Evolutionary conservation across 2,329 filamentous ascomycete species (phyloP).

Genomic region (Pseudogymnoascus sp.): DNA sequence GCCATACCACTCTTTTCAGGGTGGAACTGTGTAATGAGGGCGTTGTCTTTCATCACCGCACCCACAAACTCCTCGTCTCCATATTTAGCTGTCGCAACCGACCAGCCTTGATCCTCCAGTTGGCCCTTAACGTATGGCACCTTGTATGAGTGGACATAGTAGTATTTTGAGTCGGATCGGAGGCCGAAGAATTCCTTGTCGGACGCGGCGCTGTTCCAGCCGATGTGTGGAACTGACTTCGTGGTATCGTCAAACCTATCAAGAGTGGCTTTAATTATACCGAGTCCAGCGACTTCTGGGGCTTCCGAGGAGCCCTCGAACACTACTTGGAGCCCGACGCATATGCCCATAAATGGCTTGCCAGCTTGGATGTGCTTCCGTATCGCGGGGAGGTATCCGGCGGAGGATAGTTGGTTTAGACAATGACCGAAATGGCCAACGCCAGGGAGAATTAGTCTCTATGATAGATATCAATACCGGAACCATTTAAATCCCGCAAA

Average conservation of each 20-base stretch:
- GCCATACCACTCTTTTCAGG: constrained; percentile 94
- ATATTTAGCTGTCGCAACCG: constrained; percentile 83
- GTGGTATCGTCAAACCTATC: constrained; percentile 64
- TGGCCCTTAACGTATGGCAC: constrained; percentile 64
- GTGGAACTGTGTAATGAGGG: constrained; percentile 93
- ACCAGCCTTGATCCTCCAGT: constrained; percentile 77
- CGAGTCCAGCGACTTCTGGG: constrained; percentile 61
- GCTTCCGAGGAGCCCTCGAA: constrained; percentile 82
- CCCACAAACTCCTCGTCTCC: constrained; percentile 85
- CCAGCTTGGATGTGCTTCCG: constrained; percentile 72
- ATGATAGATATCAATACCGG: constrained; percentile 14
- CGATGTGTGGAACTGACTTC: constrained; percentile 97
- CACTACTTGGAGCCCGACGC: constrained; percentile 84
- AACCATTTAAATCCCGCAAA: constrained; percentile 5
- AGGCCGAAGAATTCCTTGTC: constrained; percentile 66
- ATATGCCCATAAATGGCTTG: constrained; percentile 98
- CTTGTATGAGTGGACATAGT: constrained; percentile 96
- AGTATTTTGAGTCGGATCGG: constrained; percentile 80
- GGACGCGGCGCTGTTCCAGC: constrained; percentile 82
- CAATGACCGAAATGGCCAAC: constrained; percentile 98
- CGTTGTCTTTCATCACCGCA: constrained; percentile 74
- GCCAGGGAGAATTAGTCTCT: constrained; percentile 92
- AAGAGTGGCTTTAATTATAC: constrained; percentile 61
- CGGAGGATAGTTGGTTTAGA: constrained; percentile 69
- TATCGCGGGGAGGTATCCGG: constrained; percentile 78